These are phyloP conservation scores for Polyplosphaeria fusca DNA, from an alignment of 495 filamentous ascomycete species.

Conservation along the genomic window DNA sequence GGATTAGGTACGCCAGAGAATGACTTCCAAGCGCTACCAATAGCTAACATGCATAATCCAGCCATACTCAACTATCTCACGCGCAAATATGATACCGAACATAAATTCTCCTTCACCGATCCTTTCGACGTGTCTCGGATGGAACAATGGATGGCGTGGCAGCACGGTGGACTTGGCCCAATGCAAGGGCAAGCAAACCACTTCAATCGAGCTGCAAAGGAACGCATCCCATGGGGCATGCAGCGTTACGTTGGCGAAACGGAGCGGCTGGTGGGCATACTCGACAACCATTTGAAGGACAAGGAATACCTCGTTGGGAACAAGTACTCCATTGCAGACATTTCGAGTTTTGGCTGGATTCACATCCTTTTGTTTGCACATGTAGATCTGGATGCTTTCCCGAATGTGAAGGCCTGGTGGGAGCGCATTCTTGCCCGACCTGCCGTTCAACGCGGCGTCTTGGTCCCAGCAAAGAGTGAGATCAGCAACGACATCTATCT, in stretches of 20 bases:
- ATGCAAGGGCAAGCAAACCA: conserved; percentile 44
- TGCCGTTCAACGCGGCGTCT: conserved; percentile 36
- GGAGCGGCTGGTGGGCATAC: conserved; percentile 40
- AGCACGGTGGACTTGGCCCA: conserved; percentile 41
- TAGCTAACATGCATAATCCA: background rate
- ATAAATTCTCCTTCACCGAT: conserved; percentile 42
- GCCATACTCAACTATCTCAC: conserved; percentile 41
- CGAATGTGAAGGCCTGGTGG: conserved; percentile 40
- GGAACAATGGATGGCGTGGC: conserved; percentile 45
- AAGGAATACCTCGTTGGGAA: conserved; percentile 40
- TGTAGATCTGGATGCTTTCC: conserved; percentile 35
- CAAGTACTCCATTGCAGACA: conserved; percentile 42
- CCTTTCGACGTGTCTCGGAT: conserved; percentile 35
- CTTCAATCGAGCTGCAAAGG: conserved; percentile 37
- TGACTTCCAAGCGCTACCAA: background rate
- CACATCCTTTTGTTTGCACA: conserved; percentile 34
- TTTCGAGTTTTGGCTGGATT: conserved; percentile 40
- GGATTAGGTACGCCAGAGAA: conserved; percentile 27
- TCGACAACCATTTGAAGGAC: conserved; percentile 37
- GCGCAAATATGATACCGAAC: conserved; percentile 40
- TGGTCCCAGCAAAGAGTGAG: conserved; percentile 27
- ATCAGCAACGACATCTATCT: conserved; percentile 30
- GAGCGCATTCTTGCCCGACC: conserved; percentile 35
- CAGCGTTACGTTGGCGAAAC: conserved; percentile 42
- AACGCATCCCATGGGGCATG: conserved; percentile 38